Evolutionary conservation across 495 filamentous ascomycete species (phyloP).

Genomic region (Neurospora cerealis): DNA sequence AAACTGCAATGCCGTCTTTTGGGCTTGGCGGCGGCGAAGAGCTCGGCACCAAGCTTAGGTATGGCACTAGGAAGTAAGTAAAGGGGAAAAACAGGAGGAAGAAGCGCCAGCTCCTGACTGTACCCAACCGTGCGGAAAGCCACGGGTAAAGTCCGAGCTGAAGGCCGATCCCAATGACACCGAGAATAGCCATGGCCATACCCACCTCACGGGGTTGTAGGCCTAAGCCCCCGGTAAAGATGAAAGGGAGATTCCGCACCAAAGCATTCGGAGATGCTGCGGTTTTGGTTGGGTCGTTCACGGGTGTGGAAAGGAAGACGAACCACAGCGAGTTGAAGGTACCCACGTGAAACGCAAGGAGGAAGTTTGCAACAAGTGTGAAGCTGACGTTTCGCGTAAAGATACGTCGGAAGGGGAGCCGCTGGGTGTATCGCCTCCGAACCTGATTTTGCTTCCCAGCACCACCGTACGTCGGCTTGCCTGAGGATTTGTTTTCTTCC

Average conservation of each 20-base stretch:
- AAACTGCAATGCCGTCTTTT: conserved; percentile 56
- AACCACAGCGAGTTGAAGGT: conserved; percentile 82
- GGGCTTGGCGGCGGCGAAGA: conserved; percentile 46
- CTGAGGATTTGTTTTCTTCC: neutral
- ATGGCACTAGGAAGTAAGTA: conserved; percentile 62
- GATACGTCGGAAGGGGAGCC: conserved; percentile 61
- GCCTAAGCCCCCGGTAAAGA: conserved; percentile 73
- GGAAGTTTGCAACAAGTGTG: conserved; percentile 57
- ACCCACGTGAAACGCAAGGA: conserved; percentile 68
- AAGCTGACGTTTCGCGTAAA: conserved; percentile 65
- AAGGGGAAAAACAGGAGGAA: conserved; percentile 65
- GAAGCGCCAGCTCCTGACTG: conserved; percentile 55
- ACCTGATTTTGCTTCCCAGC: conserved; percentile 2
- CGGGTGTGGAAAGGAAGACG: conserved; percentile 72
- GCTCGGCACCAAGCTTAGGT: conserved; percentile 59
- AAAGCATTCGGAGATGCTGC: conserved; percentile 16
- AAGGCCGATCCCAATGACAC: conserved; percentile 63
- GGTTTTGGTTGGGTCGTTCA: conserved; percentile 42
- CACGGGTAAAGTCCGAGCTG: conserved; percentile 70
- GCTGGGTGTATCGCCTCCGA: conserved; percentile 24
- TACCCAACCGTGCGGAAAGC: conserved; percentile 58
- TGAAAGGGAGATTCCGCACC: conserved; percentile 48
- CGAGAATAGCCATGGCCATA: conserved; percentile 67
- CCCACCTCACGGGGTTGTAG: conserved; percentile 67
- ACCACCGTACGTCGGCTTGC: neutral